phyloP scores from a whole-genome alignment of 139 green algal species.

The Desmodesmus armatus region DNA sequence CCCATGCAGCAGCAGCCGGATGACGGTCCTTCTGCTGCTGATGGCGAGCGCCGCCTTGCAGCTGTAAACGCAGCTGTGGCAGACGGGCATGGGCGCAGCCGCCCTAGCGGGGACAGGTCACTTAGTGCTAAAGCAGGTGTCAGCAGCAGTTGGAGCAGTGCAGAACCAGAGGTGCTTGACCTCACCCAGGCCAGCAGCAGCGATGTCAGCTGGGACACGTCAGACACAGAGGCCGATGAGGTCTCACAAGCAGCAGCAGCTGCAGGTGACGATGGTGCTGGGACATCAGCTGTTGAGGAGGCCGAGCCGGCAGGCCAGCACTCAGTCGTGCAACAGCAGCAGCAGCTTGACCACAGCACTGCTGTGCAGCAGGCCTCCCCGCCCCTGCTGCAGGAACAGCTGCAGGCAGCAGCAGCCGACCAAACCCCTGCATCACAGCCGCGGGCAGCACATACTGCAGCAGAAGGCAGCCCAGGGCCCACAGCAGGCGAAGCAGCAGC shows the following conservation, averaged over 20 bases:
- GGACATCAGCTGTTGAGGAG: neutral
- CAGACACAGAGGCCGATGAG: neutral
- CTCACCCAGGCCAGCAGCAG: slow-evolving; percentile 23
- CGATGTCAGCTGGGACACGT: neutral
- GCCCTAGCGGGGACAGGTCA: neutral
- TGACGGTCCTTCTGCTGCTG: too few species aligned
- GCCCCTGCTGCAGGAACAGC: neutral
- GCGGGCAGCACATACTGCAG: neutral
- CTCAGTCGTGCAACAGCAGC: neutral
- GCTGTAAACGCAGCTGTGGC: neutral
- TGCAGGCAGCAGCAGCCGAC: neutral
- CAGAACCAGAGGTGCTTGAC: too few species aligned
- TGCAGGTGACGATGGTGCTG: neutral
- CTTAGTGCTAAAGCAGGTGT: too few species aligned
- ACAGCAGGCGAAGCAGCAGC: neutral
- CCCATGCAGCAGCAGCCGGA: slow-evolving; percentile 21
- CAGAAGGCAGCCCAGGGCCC: slow-evolving; percentile 21
- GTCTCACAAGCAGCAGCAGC: neutral
- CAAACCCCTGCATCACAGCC: neutral
- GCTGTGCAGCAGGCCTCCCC: neutral
- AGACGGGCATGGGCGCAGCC: too few species aligned
- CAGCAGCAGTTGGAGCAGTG: too few species aligned
- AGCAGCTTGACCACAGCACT: slow-evolving; percentile 2
- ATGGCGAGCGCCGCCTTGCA: too few species aligned
- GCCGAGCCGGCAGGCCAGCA: neutral